Evolutionary conservation across 441 rosid species (phyloP), one percentile per base, ranked within the genome.

Genomic region (Eutrema salsugineum): DNA sequence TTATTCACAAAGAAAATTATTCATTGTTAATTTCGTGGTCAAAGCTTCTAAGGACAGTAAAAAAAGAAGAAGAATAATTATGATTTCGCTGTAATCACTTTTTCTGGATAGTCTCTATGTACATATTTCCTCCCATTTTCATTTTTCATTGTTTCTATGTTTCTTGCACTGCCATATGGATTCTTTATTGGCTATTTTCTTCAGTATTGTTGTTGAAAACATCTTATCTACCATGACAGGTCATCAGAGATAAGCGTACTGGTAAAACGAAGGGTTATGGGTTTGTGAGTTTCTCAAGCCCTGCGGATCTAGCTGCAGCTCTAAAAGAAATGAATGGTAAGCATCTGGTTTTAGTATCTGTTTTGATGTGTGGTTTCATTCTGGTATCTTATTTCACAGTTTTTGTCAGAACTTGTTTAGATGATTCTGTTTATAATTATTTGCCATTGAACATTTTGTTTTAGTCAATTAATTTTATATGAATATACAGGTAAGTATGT

Each of bases 251-350:
- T 74, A 94, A 94, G 84, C 82, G 97, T 48, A 92, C 96, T 5
- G 97, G 99, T 24, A 94, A 94, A 83, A 94, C 98, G 47, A 94
- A 86, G 80, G 99, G 99, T 50, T 94, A 87, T 73, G 99, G 99
- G 15, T 94, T 94, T 81, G 91, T 94, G 76, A 92, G 98, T 91
- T 90, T 94, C 83, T 80, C 84, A 51, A 94, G 79, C 69, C 91
- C 90, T 55, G 64, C 92, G 9, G 98, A 92, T 82, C 85, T 92
- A 39, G 98, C 98, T 9, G 99, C 80, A 16, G 98, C 98, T 1
- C 81, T 90, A 7, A 94, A 94, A 74, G 97, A 92, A 79, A 94
- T 92, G 99, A 94, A 94, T 58, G 99, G 99, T 90, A 68, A 65
- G 78, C 47, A 30, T 47, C 59, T 64, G 2, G 42, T 11, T 61